phyloP scores from a whole-genome alignment of 371 early-diverging fungal genomes.

The Mucor velutinosus region DNA sequence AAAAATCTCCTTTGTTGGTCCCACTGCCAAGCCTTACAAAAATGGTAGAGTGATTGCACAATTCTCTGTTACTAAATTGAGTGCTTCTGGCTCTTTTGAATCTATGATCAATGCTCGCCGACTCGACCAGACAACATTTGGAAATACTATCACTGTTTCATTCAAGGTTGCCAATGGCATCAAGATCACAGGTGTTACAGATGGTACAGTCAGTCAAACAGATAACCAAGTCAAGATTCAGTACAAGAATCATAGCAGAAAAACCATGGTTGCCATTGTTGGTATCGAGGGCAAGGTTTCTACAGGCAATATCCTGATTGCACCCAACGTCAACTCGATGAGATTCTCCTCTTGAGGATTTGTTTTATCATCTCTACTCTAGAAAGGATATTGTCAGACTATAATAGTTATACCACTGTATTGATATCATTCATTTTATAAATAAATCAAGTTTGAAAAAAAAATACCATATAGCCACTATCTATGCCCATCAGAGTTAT shows the following conservation, averaged over 20 bases:
- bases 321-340: slow-evolving; percentile 17
- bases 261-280: slow-evolving; percentile 31
- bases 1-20: slow-evolving; percentile 10
- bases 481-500: too few relatives aligned
- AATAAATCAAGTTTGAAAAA: too few relatives aligned
- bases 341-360: background rate
- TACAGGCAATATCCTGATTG: slow-evolving; percentile 25
- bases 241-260: slow-evolving; percentile 19
- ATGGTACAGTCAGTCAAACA: slow-evolving; percentile 32
- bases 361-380: background rate
- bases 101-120: slow-evolving; percentile 39
- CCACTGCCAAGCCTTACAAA: slow-evolving; percentile 30
- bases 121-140: slow-evolving; percentile 16
- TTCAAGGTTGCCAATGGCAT: slow-evolving; percentile 31
- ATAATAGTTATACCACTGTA: background rate
- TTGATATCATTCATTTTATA: too few relatives aligned
- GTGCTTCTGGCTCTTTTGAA: slow-evolving; percentile 4
- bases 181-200: slow-evolving; percentile 16
- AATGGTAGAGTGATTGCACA: slow-evolving; percentile 25
- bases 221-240: slow-evolving; percentile 27
- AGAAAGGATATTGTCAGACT: background rate
- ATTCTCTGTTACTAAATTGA: slow-evolving; percentile 18
- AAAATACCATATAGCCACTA: too few relatives aligned
- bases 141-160: slow-evolving; percentile 16
- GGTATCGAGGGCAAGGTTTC: slow-evolving; percentile 23